Evolutionary conservation across 2,329 filamentous ascomycete species (phyloP).

Genomic region (Podosphaera fusca): DNA sequence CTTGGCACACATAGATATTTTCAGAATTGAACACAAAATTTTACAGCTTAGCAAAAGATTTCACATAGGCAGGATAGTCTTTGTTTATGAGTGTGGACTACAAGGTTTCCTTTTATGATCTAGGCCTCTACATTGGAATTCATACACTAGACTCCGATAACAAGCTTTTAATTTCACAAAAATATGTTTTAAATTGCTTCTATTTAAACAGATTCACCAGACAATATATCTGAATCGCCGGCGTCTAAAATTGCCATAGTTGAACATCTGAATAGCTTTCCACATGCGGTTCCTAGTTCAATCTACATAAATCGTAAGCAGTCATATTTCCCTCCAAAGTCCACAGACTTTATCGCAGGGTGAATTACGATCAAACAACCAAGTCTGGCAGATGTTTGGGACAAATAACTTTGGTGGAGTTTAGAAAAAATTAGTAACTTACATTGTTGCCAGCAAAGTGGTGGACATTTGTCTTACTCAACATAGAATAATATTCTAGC

Average conservation of each 20-base stretch:
- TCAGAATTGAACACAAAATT: background rate
- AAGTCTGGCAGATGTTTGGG: background rate
- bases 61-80: too few species aligned
- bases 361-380: conserved; percentile 16
- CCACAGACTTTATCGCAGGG: conserved; percentile 84
- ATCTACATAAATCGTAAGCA: conserved; percentile 47
- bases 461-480: conserved; percentile 85
- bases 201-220: conserved; percentile 42
- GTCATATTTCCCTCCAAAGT: conserved; percentile 63
- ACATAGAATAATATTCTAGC: conserved; percentile 86
- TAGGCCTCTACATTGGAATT: too few species aligned
- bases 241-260: conserved; percentile 95
- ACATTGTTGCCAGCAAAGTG: conserved; percentile 99
- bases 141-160: too few species aligned
- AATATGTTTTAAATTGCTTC: too few species aligned
- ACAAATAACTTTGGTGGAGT: background rate
- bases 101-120: too few species aligned
- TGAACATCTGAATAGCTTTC: conserved; percentile 96
- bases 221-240: conserved; percentile 95
- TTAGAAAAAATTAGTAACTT: conserved; percentile 27
- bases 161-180: too few species aligned
- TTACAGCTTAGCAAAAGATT: too few species aligned
- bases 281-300: conserved; percentile 91
- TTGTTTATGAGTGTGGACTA: too few species aligned
- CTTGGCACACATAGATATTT: background rate